phyloP scores from a whole-genome alignment of 2,329 filamentous ascomycete genomes.

The Verticillium zaregamsianum region DNA sequence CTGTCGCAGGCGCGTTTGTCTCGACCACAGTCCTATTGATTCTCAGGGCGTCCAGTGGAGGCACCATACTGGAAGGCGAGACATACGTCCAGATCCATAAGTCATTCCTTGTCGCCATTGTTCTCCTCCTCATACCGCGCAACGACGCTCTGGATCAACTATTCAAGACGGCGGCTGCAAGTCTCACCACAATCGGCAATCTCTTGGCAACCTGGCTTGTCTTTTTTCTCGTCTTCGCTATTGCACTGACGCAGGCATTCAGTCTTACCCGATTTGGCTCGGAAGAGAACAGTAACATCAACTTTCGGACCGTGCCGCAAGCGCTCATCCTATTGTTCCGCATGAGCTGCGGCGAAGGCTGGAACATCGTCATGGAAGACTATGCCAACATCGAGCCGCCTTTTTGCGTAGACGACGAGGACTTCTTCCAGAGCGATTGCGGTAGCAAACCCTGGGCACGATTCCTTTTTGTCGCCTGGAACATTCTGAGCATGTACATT shows the following conservation, averaged over 20 bases:
- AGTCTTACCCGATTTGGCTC: constrained; percentile 84
- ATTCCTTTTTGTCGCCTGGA: constrained; percentile 91
- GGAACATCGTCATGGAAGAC: constrained; percentile 97
- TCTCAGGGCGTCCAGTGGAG: constrained; percentile 22
- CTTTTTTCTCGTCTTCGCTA: constrained; percentile 92
- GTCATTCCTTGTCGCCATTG: constrained; percentile 85
- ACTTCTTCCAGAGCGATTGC: constrained; percentile 87
- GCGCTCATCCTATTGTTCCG: constrained; percentile 90
- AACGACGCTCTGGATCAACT: constrained; percentile 97
- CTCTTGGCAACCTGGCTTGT: constrained; percentile 96
- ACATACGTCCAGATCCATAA: constrained; percentile 83
- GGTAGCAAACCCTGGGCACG: constrained; percentile 87
- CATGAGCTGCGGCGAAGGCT: constrained; percentile 90
- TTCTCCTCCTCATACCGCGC: constrained; percentile 85
- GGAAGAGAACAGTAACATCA: constrained; percentile 72
- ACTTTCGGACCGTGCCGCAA: constrained; percentile 91
- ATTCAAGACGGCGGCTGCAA: constrained; percentile 97
- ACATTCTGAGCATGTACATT: constrained; percentile 99
- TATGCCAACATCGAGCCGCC: constrained; percentile 77
- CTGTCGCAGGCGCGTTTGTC: constrained; percentile 72
- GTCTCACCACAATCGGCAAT: constrained; percentile 85
- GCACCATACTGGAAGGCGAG: constrained; percentile 44
- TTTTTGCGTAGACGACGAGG: constrained; percentile 66
- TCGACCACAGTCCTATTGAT: constrained; percentile 77
- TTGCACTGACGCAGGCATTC: constrained; percentile 93